phyloP scores from a whole-genome alignment of 1,284 basidiomycete genomes.

The Rhodotorula sp. region DNA sequence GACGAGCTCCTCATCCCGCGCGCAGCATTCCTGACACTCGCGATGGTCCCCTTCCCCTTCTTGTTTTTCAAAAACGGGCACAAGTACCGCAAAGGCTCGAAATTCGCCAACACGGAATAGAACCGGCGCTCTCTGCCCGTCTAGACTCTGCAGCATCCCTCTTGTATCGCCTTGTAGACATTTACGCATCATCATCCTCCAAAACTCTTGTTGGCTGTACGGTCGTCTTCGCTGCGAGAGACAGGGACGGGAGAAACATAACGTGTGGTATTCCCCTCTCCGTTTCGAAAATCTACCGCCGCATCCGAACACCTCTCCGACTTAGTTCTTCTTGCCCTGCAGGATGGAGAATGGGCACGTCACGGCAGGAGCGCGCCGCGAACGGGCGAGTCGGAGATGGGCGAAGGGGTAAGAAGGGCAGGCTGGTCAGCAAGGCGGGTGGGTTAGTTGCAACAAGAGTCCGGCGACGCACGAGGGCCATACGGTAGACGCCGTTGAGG shows the following conservation, averaged over 20 bases:
- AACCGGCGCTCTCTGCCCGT: too few species aligned
- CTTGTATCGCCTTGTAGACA: background rate
- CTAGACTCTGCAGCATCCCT: too few species aligned
- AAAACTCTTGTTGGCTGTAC: too few species aligned
- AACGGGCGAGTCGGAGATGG: too few species aligned
- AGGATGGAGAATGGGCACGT: accelerated
- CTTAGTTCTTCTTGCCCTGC: conserved; percentile 36
- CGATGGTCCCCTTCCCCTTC: conserved; percentile 38
- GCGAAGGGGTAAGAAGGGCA: background rate
- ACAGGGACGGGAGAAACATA: too few species aligned
- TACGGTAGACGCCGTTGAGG: conserved; percentile 41
- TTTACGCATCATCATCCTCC: too few species aligned
- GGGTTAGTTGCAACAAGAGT: too few species aligned
- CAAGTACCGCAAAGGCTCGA: conserved; percentile 16
- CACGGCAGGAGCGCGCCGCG: background rate
- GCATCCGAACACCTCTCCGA: too few species aligned
- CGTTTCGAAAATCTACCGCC: too few species aligned
- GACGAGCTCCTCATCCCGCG: background rate
- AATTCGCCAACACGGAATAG: conserved; percentile 18
- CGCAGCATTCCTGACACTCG: conserved; percentile 21
- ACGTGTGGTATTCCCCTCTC: too few species aligned
- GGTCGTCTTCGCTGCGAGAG: too few species aligned
- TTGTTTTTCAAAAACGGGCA: conserved; percentile 38
- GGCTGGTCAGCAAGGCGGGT: background rate
- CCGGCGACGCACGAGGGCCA: conserved; percentile 37